These are phyloP conservation scores for Comarum palustre DNA, from an alignment of 306 rosid species.

Conservation along the genomic window DNA sequence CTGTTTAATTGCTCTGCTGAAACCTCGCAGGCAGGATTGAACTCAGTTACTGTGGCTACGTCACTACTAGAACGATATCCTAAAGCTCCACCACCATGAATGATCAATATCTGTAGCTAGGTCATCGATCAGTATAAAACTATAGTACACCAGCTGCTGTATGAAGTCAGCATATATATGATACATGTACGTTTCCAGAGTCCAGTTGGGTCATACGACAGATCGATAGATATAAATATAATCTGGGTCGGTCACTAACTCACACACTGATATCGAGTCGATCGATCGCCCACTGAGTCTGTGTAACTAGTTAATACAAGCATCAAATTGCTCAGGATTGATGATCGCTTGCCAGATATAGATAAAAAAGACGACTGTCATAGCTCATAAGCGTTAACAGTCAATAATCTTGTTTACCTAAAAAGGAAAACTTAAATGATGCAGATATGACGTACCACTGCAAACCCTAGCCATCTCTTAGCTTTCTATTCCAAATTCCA, in stretches of 20 bases:
- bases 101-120: background rate
- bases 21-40: background rate
- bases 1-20: too few species aligned
- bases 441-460: constrained; percentile 25
- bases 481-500: background rate
- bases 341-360: constrained; percentile 26
- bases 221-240: background rate
- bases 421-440: constrained; percentile 16
- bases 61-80: background rate
- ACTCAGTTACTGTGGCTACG: background rate
- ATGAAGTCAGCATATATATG: background rate
- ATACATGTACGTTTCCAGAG: background rate
- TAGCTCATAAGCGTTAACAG: constrained; percentile 27
- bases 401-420: constrained; percentile 31
- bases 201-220: background rate
- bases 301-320: background rate
- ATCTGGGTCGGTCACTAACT: background rate
- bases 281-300: background rate
- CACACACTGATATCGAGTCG: background rate
- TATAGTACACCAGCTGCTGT: background rate
- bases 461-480: background rate
- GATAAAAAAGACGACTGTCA: constrained; percentile 31
- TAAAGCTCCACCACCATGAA: background rate
- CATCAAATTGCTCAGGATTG: background rate
- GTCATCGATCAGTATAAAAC: background rate